These are phyloP conservation scores for Chiua virens DNA, from an alignment of 768 basidiomycete species.

Conservation along the genomic window DNA sequence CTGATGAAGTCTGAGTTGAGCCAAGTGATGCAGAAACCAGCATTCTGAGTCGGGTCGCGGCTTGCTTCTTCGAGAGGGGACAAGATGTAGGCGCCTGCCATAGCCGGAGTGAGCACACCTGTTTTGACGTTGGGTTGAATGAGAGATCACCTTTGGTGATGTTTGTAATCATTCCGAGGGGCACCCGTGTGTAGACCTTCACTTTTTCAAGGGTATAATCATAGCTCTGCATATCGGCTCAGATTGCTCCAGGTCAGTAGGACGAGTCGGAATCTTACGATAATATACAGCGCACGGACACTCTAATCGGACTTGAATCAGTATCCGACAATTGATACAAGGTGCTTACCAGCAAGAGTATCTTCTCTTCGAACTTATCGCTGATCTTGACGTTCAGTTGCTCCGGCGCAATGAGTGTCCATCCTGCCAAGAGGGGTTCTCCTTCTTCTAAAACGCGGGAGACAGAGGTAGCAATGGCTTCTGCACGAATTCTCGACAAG, in stretches of 20 bases:
- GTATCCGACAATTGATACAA: neutral
- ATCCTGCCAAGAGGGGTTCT: conserved; percentile 78
- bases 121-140: neutral
- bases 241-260: neutral
- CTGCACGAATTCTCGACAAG: conserved; percentile 84
- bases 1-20: conserved; percentile 60
- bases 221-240: conserved; percentile 61
- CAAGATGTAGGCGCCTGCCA: conserved; percentile 87
- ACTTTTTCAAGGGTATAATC: conserved; percentile 94
- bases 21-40: conserved; percentile 86
- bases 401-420: conserved; percentile 89
- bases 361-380: conserved; percentile 93
- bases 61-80: conserved; percentile 92
- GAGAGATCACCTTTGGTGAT: conserved; percentile 69
- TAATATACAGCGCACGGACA: conserved; percentile 65
- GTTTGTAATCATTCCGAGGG: conserved; percentile 72
- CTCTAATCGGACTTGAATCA: conserved; percentile 25
- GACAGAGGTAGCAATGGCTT: conserved; percentile 89
- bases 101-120: neutral
- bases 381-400: conserved; percentile 68
- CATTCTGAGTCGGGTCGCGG: conserved; percentile 84
- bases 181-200: conserved; percentile 85
- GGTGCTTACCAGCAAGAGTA: conserved; percentile 72
- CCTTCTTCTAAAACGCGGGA: conserved; percentile 73
- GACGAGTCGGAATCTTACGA: conserved; percentile 49